A percentile compares a stretch with the other conserved stretches of the same genome.
phyloP scores from a whole-genome alignment of 805 yeast genomes.

The Zygoascus tannicola region DNA sequence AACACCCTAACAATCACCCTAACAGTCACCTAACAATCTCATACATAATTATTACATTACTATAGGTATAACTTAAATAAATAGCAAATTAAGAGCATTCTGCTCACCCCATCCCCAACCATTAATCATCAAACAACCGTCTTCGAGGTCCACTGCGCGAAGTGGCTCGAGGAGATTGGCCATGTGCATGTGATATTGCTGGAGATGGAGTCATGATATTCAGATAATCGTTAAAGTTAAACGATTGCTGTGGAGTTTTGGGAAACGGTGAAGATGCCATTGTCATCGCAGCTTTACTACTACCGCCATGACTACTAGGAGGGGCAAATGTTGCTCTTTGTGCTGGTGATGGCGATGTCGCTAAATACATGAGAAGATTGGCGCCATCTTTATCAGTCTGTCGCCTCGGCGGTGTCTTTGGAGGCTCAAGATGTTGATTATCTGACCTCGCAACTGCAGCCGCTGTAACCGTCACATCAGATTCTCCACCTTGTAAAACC shows the following conservation, averaged over 20 bases:
- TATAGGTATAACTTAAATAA: no score
- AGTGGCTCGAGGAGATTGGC: conserved; percentile 11
- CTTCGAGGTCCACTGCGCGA: background rate
- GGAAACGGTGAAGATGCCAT: conserved; percentile 21
- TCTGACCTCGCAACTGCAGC: conserved; percentile 12
- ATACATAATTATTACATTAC: no score
- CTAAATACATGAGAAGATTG: conserved; percentile 67
- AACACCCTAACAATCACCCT: no score
- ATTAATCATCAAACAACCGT: conserved; percentile 4
- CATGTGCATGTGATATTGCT: conserved; percentile 15
- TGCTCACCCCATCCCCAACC: no score
- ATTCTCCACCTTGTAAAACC: background rate
- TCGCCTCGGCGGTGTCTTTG: conserved; percentile 23
- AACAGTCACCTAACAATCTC: no score
- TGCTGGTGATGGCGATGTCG: conserved; percentile 73
- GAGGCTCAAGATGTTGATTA: conserved; percentile 16
- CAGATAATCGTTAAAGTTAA: conserved; percentile 76
- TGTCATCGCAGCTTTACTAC: background rate
- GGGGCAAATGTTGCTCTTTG: conserved; percentile 16
- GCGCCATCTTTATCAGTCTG: conserved; percentile 53
- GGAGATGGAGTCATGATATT: conserved; percentile 60
- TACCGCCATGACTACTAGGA: background rate
- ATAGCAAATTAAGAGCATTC: no score
- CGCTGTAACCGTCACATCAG: background rate
- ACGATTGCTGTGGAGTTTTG: conserved; percentile 34